Evolutionary conservation across 164 flowering plant genomes (phyloP), one percentile per base, ranked within the genome.

Genomic region (Chimonanthus salicifolius): DNA sequence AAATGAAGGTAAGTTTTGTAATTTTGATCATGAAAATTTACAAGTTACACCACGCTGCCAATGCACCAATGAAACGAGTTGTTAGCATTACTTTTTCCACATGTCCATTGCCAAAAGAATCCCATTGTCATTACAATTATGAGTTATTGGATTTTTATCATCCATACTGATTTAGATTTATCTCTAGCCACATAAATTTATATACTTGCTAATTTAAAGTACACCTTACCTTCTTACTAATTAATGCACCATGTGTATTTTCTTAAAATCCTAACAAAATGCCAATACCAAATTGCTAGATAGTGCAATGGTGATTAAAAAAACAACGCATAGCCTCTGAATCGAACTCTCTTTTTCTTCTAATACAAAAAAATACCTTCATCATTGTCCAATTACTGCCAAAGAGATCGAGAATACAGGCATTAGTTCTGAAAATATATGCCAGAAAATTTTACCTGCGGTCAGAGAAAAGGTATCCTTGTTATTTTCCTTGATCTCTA

Each of bases 401-500:
- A 54, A 54, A 54, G 15, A 3, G 45, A 44, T 21, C 6, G 9
- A 21, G 15, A 3, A 64, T 16, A 67, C 47, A 6, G 16, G 49
- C 50, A 46, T 47, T n/a, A 68, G 16, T 68, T 68, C 16, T 48
- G 10, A 43, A 69, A 51, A 51, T 7, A 21, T 46, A 47, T 4
- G 47, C 8, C 47, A 65, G 11, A 67, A 7, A 47, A 67, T 5
- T 10, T 51, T 69, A 69, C 71, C 71, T 13, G 62, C 47, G 49
- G 49, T 47, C 21, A 62, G 33, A 69, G 9, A 49, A 68, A 47
- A 43, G 6, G 51, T n/a, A 8, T 49, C 62, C 62, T 50, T 43
- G 10, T 69, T 16, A 48, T 47, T 68, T 68, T 16, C 58, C 44
- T 68, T 69, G 7, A 5, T 49, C n/a, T 69, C 71, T 67, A 51